Base-by-base conservation (phyloP, 192 early-diverging fungal genomes). In the Phlyctochytrium planicorne region DNA sequence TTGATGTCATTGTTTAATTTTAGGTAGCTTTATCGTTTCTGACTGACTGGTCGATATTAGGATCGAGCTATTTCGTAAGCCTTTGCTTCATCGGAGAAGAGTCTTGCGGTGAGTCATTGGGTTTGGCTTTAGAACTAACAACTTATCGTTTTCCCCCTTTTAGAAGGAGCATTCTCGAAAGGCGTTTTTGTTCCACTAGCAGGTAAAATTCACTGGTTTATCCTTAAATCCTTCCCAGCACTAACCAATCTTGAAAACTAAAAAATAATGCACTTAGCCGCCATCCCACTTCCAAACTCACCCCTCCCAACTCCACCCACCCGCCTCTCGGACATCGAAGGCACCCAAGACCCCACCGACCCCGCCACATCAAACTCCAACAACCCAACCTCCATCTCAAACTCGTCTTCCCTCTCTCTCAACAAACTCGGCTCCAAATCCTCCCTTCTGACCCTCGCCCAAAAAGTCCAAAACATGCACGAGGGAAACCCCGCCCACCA, bases 391-490 rank as follows among this genome's bases (percentile, higher is more conserved):
- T n/a, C n/a, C n/a, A n/a, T n/a, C n/a, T n/a, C n/a, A n/a, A n/a
- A n/a, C n/a, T n/a, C n/a, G n/a, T n/a, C n/a, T n/a, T n/a, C n/a
- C n/a, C n/a, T n/a, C n/a, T 62, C 69, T 27, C 36, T 61, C 30
- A 60, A 67, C 36, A 78, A 78, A 34, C 60, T 66, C 4, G 62
- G 68, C 35, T 71, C 72, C 24, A 25, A 62, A 27, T 52, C 52
- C 12, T 77, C 78, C 4, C 65, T 70, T 17, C 63, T 84, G 24
- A 74, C 75, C 0, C 52, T 84, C 30, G 66, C 73, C 55, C 74
- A 84, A 62, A 33, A 66, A 29, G 72, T 79, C 30, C 68, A 75
- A 32, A 84, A 84, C 68, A 84, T 84, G 83, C 80, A 84, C 69
- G 65, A 77, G 30, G 83, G 83, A 2, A 69, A 77, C 52, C 80